Conservation (phyloP, 2,329 filamentous ascomycete genomes). For the Fusarium mundagurra region DNA sequence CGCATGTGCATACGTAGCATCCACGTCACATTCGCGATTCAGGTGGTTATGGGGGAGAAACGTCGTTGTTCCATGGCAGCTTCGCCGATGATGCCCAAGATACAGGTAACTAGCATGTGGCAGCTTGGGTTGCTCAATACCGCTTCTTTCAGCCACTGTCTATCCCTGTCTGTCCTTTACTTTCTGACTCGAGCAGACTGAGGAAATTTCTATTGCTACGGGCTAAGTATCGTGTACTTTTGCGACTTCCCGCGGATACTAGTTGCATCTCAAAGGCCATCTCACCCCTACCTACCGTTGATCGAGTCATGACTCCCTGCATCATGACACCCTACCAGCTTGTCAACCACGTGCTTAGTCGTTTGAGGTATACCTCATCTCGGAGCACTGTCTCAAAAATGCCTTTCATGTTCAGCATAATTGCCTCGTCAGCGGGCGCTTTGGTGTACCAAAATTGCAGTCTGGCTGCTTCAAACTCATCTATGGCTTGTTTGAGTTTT, state of each 20-base stretch:
- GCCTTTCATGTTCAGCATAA: conserved; percentile 25
- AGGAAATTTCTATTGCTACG: not conserved
- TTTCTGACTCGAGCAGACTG: conserved; percentile 28
- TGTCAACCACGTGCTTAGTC: conserved; percentile 38
- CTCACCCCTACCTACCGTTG: not conserved
- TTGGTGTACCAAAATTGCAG: conserved; percentile 14
- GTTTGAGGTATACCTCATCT: conserved; percentile 36
- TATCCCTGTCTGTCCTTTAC: conserved; percentile 7
- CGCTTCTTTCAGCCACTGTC: conserved; percentile 8
- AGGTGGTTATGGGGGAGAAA: conserved; percentile 18
- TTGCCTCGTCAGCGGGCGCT: conserved; percentile 22
- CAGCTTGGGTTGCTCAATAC: conserved; percentile 13
- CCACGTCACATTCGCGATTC: conserved; percentile 33
- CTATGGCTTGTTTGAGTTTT: conserved; percentile 19
- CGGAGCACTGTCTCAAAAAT: conserved; percentile 35
- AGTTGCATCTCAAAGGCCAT: not conserved
- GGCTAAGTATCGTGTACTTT: conserved; percentile 29
- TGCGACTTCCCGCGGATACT: not conserved
- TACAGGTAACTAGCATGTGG: conserved; percentile 13
- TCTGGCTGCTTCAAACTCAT: conserved; percentile 25
- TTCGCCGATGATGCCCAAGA: not conserved
- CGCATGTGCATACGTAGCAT: not conserved
- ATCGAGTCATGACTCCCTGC: conserved; percentile 16
- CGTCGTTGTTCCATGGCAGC: conserved; percentile 18
- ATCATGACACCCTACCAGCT: conserved; percentile 32